A percentile compares a stretch with the other conserved stretches of the same genome.
Evolutionary conservation across 129 eudicot genomes (phyloP).

Genomic region (Tagetes erecta): DNA sequence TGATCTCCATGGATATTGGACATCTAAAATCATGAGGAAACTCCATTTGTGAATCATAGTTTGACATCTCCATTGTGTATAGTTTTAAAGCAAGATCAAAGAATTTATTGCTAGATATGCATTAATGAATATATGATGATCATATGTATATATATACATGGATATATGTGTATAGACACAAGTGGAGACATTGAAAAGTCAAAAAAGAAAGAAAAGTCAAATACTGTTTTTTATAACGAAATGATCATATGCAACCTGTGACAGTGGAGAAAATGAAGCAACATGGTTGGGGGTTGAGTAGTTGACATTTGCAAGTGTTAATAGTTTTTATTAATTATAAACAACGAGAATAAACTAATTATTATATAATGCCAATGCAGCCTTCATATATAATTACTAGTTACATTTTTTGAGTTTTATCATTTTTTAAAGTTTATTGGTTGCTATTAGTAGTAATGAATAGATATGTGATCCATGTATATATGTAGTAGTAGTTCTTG

Average conservation of each 20-base stretch:
- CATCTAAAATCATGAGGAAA: constrained; percentile 67
- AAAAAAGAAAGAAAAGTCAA: constrained; percentile 29
- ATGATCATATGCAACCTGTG: constrained; percentile 22
- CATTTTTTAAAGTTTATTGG: too few relatives aligned
- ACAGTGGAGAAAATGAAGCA: constrained; percentile 24
- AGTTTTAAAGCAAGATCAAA: background rate
- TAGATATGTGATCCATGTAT: background rate
- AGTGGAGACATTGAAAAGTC: constrained; percentile 5
- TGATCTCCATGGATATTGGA: constrained; percentile 80
- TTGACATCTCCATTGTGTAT: background rate
- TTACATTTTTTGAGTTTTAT: background rate
- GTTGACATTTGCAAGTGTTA: constrained; percentile 13
- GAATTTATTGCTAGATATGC: constrained; percentile 16
- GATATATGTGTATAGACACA: background rate
- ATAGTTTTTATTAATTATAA: constrained; percentile 2
- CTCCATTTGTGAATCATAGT: constrained; percentile 37
- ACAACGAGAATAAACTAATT: background rate
- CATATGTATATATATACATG: constrained; percentile 6
- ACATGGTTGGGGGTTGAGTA: constrained; percentile 5
- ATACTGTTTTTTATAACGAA: background rate
- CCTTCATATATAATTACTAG: background rate
- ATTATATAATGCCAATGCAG: background rate
- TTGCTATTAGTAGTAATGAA: background rate
- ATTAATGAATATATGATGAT: background rate
- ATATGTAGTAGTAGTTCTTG: background rate